Evolutionary conservation across 31 red algal genomes (phyloP), one percentile per base, ranked within the genome.

Genomic region (Porphyra umbilicalis): DNA sequence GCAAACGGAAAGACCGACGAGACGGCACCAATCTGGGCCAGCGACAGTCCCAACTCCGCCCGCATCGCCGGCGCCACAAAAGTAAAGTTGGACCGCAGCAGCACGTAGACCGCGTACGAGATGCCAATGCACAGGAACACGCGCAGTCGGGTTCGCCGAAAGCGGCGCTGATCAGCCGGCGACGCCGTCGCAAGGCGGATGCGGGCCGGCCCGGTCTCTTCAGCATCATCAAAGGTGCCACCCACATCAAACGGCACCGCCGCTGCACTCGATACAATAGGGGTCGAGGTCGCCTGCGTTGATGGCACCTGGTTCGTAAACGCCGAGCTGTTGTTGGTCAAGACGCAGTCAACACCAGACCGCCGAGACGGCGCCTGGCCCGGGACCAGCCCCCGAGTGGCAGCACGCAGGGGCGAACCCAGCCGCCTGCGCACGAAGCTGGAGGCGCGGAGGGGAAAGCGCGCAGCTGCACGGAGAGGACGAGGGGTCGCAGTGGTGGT

Each of bases 1-100:
- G 86, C 84, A 35, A 96, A 37, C 32, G 93, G 93, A 68, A 96
- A 96, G 6, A 88, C 89, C 13, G 93, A 96, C 15, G 93, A 82
- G 10, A 96, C 90, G 75, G 86, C 44, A 16, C 93, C 93, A 35
- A 96, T 81, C 34, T 88, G 77, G 34, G 77, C 78, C 16, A 96
- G 35, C 8, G 86, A 78, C 8, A 96, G 90, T 9, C 39, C 33
- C 38, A 89, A 78, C 14, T 83, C 75, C 7, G 80, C 71, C 1
- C 85, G 81, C 67, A 96, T 81, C 10, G 87, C 44, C 6, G 93
- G 93, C 11, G 93, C 82, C 25, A 92, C 79, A 79, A 92, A 96
- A 10, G 93, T 96, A 79, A 96, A 96, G 74, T 87, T 96, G 30
- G 85, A 81, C 1, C 93, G 85, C 35, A 89, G 82, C 33, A 89